phyloP scores from a whole-genome alignment of 75 land plant genomes.

The Cupressus sempervirens region DNA sequence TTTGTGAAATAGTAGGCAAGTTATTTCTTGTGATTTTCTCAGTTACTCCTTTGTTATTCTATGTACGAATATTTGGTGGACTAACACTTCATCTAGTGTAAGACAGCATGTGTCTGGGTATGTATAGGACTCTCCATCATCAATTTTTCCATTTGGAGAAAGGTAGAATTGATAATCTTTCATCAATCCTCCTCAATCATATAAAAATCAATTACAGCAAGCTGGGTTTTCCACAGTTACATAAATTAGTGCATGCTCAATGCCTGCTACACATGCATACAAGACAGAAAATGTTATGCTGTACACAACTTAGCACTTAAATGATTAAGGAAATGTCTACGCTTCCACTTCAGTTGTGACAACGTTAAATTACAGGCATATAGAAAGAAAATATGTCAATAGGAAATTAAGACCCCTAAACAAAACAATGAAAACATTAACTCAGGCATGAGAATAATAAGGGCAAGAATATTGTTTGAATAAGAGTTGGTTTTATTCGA shows the following conservation, averaged over 20 bases:
- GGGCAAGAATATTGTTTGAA: neutral
- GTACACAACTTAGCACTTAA: neutral
- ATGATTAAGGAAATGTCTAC: neutral
- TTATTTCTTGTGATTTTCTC: too few relatives aligned
- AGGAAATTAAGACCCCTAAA: neutral
- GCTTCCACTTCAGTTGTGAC: neutral
- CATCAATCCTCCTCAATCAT: too few relatives aligned
- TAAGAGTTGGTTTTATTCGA: neutral
- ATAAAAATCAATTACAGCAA: neutral
- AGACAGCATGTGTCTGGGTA: too few relatives aligned
- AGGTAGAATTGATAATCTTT: too few relatives aligned
- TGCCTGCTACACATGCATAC: neutral
- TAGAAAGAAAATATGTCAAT: neutral
- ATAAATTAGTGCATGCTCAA: neutral
- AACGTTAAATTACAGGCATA: neutral
- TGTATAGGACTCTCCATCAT: too few relatives aligned
- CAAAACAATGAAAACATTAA: neutral
- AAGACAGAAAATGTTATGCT: neutral
- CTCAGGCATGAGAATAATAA: neutral
- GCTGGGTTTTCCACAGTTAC: neutral
- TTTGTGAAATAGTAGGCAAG: too few relatives aligned
- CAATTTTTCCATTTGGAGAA: too few relatives aligned
- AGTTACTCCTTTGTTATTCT: too few relatives aligned
- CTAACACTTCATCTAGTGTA: too few relatives aligned
- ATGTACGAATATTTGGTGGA: too few relatives aligned